phyloP scores from a whole-genome alignment of 306 rosid species.

The Rosa lucieae region DNA sequence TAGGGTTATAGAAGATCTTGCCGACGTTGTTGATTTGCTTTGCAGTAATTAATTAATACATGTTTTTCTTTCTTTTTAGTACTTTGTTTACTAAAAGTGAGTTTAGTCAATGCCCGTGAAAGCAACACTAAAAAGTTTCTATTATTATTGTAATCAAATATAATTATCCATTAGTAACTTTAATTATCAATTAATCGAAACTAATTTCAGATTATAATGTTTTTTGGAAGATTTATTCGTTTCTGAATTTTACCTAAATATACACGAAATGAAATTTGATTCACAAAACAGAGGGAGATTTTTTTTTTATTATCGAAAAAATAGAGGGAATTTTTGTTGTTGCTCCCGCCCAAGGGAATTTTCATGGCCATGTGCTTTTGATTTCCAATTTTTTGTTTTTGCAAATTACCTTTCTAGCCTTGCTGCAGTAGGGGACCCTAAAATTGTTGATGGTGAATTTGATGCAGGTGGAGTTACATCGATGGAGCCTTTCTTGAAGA shows the following conservation, averaged over 20 bases:
- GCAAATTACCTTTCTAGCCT: background rate
- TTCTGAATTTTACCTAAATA: background rate
- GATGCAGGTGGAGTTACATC: conserved; percentile 76
- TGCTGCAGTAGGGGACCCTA: background rate
- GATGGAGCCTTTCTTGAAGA: conserved; percentile 49
- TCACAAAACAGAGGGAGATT: background rate
- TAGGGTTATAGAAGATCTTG: background rate
- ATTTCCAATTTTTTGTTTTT: background rate
- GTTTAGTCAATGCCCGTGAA: background rate
- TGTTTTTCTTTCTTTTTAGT: background rate
- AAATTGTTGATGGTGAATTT: background rate
- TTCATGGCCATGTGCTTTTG: background rate
- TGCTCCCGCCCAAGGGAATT: conserved; percentile 4
- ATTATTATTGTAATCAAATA: conserved; percentile 4
- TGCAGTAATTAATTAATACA: background rate
- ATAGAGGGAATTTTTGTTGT: background rate
- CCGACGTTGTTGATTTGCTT: background rate
- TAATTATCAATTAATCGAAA: background rate
- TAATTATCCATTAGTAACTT: background rate
- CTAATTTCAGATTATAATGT: background rate
- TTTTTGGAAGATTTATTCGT: background rate
- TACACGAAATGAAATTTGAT: background rate
- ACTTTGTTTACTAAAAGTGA: too few species aligned
- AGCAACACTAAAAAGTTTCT: background rate
- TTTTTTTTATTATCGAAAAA: background rate